A percentile compares a stretch with the other conserved stretches of the same genome.
Evolutionary conservation across 2,329 filamentous ascomycete genomes (phyloP).

Genomic region (Phoma sp.): DNA sequence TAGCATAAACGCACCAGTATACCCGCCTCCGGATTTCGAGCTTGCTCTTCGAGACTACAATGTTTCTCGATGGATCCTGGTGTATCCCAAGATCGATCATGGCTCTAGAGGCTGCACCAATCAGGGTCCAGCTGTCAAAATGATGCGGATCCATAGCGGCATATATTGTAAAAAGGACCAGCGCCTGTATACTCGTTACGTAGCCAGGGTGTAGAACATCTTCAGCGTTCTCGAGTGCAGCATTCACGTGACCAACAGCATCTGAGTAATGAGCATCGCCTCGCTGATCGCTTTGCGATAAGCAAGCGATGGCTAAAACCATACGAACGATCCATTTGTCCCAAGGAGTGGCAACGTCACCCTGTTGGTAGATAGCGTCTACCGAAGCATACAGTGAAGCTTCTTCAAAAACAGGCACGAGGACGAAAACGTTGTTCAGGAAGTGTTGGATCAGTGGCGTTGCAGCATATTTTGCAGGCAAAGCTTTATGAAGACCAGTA

Average conservation of each 20-base stretch:
- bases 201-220: constrained; percentile 85
- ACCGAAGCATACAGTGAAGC: constrained; percentile 77
- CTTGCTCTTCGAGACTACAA: constrained; percentile 69
- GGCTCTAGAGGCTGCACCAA: constrained; percentile 86
- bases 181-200: constrained; percentile 82
- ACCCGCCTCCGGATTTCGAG: constrained; percentile 81
- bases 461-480: constrained; percentile 75
- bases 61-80: constrained; percentile 80
- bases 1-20: constrained; percentile 87
- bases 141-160: constrained; percentile 87
- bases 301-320: constrained; percentile 83
- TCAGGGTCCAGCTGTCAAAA: constrained; percentile 92
- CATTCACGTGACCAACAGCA: constrained; percentile 65
- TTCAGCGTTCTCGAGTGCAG: constrained; percentile 78
- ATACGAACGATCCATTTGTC: constrained; percentile 89
- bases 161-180: constrained; percentile 86
- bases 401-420: constrained; percentile 85
- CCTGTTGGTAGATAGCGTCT: constrained; percentile 78
- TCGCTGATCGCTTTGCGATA: constrained; percentile 70
- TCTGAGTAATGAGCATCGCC: constrained; percentile 68
- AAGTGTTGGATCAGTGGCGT: constrained; percentile 80
- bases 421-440: constrained; percentile 77
- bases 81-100: constrained; percentile 91
- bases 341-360: constrained; percentile 65
- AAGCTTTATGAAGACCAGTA: constrained; percentile 60